Evolutionary conservation across 495 filamentous ascomycete genomes (phyloP), one percentile per base, ranked within the genome.

Genomic region (Hypomontagnella submonticulosa): DNA sequence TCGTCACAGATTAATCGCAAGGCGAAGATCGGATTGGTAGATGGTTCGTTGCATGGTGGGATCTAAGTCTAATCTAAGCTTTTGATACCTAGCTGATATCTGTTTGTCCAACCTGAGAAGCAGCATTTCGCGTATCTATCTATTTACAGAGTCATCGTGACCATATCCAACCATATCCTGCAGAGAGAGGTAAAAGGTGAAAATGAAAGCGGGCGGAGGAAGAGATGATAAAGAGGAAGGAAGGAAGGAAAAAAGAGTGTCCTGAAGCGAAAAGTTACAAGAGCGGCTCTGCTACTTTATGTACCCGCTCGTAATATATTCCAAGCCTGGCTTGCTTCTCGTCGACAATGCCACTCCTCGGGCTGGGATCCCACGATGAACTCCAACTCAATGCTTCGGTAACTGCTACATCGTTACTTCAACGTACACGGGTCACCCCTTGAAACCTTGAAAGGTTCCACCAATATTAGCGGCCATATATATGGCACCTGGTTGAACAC

Each of bases 21-120:
- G n/a, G 47, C 34, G 34, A 36, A 50, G 47, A 50, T 36, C 18
- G 47, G 18, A 37, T 50, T 50, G 30, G 23, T 36, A 15, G 47
- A 50, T 36, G 30, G 13, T 50, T 36, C n/a, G 12, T 50, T 30
- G 12, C 47, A 52, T 64, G 56, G 60, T 57, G 60, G 60, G 60
- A 69, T 69, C 59, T 64, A 64, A 64, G 50, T 69, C 66, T 69
- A 69, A 53, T 68, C 60, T 64, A 63, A 69, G 60, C 50, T 61
- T 60, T 63, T 56, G 54, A 60, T 64, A 64, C 56, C 55, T 60
- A 48, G 61, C 30, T 57, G 56, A 56, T 69, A 64, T 69, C 55
- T 60, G 47, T 41, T 10, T 46, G 23, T 69, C 59, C 65, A 60
- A 59, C 65, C 59, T 55, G 58, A 68, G 65, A 63, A 68, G 65